Evolutionary conservation across 2,329 filamentous ascomycete genomes (phyloP), one percentile per base, ranked within the genome.

Genomic region (Elsinoe australis): DNA sequence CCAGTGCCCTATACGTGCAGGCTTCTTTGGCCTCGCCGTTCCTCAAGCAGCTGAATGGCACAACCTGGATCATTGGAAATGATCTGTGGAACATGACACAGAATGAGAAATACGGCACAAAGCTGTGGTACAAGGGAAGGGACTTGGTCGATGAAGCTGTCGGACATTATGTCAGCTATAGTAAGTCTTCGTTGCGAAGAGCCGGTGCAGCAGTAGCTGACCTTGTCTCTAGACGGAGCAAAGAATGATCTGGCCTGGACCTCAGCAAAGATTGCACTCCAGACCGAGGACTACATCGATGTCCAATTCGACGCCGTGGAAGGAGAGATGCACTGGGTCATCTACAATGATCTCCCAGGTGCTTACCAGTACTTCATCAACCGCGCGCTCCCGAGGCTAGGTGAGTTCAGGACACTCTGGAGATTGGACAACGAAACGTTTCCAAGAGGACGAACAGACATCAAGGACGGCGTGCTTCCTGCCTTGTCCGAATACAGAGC

Each of bases 351-450:
- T 12, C 66, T 74, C 1, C 60, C 68, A 2, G 73, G 73, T n/a
- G 71, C 73, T n/a, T 75, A 76, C 54, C 73, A 75, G 49, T 76
- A 76, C 59, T 72, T 75, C 44, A 69, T 75, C 50, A 75, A 76
- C 55, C 69, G 61, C 44, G 68, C 63, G 3, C 59, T 75, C 3
- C 71, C 73, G 1, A 63, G 61, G 0, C 63, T 75, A 5, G 71
- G 72, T 41, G 71, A 74, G 51, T 73, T 74, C 54, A 62, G 73
- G 15, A 73, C 71, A 0, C 62, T 76, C 1, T 73, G 69, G 65
- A 65, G 72, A 5, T 62, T 76, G 9, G 71, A 72, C 47, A 74
- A 74, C 49, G 58, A 58, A 0, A 71, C 69, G 0, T 76, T 76
- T 49, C 61, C 70, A 1, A 66, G 65, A 41, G 73, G 71, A 1